phyloP scores from a whole-genome alignment of 352 stramenopile species.

The Paralagenidium karlingii region DNA sequence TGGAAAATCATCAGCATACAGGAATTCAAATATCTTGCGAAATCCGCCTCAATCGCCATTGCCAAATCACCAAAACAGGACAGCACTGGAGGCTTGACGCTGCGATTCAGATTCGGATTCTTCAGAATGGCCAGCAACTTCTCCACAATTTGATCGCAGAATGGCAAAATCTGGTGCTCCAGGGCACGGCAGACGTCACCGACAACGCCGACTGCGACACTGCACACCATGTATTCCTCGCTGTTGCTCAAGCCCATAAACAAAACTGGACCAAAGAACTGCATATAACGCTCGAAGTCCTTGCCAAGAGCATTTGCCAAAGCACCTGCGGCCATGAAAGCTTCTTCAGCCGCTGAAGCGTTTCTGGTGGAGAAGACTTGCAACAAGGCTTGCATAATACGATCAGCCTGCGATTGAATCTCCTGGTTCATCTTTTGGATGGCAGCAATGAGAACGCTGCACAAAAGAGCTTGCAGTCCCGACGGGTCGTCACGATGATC shows the following conservation, averaged over 20 bases:
- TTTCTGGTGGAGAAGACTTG: slow-evolving; percentile 91
- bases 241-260: slow-evolving; percentile 90
- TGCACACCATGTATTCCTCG: slow-evolving; percentile 95
- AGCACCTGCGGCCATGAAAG: slow-evolving; percentile 90
- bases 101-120: slow-evolving; percentile 86
- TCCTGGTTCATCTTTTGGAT: slow-evolving; percentile 87
- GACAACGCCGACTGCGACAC: slow-evolving; percentile 89
- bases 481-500: slow-evolving; percentile 64
- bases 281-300: slow-evolving; percentile 95
- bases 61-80: slow-evolving; percentile 96
- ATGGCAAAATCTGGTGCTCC: slow-evolving; percentile 83
- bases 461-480: slow-evolving; percentile 77
- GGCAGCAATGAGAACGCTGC: slow-evolving; percentile 86
- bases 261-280: slow-evolving; percentile 86
- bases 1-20: slow-evolving; percentile 81
- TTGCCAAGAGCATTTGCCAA: slow-evolving; percentile 88
- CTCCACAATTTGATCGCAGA: slow-evolving; percentile 91
- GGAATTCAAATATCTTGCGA: slow-evolving; percentile 75
- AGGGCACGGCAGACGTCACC: slow-evolving; percentile 92
- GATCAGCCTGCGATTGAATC: slow-evolving; percentile 82
- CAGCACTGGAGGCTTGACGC: slow-evolving; percentile 94
- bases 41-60: slow-evolving; percentile 89
- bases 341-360: slow-evolving; percentile 90
- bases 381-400: slow-evolving; percentile 93
- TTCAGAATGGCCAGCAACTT: slow-evolving; percentile 93